phyloP scores from a whole-genome alignment of 495 filamentous ascomycete genomes.

The Thermothielavioides terrestris region DNA sequence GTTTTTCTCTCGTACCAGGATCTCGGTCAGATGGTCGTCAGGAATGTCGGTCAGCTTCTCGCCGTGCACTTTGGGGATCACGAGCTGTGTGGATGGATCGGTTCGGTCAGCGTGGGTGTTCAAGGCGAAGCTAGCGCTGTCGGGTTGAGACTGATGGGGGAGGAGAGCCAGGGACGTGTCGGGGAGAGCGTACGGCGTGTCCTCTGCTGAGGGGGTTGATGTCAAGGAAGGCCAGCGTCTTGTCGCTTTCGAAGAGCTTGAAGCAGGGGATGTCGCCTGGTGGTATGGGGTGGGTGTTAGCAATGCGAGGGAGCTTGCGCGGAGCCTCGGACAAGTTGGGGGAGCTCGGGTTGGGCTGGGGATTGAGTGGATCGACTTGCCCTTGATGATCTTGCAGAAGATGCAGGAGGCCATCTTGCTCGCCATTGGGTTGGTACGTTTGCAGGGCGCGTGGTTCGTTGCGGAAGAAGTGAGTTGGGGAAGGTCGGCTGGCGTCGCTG shows the following conservation, averaged over 20 bases:
- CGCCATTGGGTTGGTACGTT: slow-evolving; percentile 13
- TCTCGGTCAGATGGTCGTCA: slow-evolving; percentile 75
- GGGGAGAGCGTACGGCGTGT: slow-evolving; percentile 52
- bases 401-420: slow-evolving; percentile 58
- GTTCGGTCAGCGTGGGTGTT: no score
- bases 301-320: neutral
- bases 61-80: slow-evolving; percentile 95
- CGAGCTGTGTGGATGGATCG: slow-evolving; percentile 50
- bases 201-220: slow-evolving; percentile 80
- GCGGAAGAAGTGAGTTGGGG: slow-evolving; percentile 1
- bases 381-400: slow-evolving; percentile 98
- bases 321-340: neutral
- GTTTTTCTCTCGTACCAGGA: slow-evolving; percentile 50
- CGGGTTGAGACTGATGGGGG: neutral
- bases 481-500: neutral
- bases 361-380: slow-evolving; percentile 33
- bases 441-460: neutral
- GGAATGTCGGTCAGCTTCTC: slow-evolving; percentile 88
- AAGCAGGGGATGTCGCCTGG: slow-evolving; percentile 88
- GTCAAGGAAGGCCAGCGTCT: slow-evolving; percentile 93
- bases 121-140: no score
- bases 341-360: neutral
- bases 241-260: slow-evolving; percentile 89
- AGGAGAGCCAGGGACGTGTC: neutral
- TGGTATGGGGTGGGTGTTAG: slow-evolving; percentile 11